Evolutionary conservation across 768 basidiomycete species (phyloP).

Genomic region (Boletus pseudopeckii): DNA sequence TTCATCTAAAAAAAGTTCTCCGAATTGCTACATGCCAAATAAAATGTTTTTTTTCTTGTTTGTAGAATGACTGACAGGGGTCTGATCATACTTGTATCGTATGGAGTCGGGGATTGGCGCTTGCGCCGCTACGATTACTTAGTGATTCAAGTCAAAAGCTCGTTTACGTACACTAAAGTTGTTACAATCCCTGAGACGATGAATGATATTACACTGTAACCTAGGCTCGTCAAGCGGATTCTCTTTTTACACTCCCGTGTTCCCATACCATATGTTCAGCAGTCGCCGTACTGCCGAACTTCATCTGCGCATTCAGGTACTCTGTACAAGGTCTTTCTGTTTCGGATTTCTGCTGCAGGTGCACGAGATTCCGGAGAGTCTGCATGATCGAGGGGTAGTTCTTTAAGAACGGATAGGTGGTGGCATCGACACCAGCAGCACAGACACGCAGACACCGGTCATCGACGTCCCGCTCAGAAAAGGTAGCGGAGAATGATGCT

Average conservation of each 20-base stretch:
- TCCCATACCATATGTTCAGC: not conserved
- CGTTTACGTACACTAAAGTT: not conserved
- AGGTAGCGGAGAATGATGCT: constrained; percentile 1
- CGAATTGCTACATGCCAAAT: too few relatives aligned
- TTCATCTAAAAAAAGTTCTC: too few relatives aligned
- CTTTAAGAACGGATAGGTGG: constrained; percentile 10
- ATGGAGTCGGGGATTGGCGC: too few relatives aligned
- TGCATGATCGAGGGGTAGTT: not conserved
- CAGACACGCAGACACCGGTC: constrained; percentile 15
- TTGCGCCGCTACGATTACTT: too few relatives aligned
- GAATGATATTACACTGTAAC: not conserved
- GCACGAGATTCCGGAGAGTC: not conserved
- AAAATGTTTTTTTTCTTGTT: too few relatives aligned
- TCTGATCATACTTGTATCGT: too few relatives aligned
- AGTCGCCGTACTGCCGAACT: constrained; percentile 1
- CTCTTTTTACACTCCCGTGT: not conserved
- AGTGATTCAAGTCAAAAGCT: too few relatives aligned
- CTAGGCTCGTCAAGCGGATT: not conserved
- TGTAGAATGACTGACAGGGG: too few relatives aligned
- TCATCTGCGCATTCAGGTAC: constrained; percentile 7
- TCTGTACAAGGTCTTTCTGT: not conserved
- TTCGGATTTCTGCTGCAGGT: not conserved
- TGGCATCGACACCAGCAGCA: not conserved
- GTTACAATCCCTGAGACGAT: not conserved
- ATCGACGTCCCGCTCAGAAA: not conserved